Base-by-base conservation (phyloP, 176 grass and related monocot species). In the Oryza meyeriana region DNA sequence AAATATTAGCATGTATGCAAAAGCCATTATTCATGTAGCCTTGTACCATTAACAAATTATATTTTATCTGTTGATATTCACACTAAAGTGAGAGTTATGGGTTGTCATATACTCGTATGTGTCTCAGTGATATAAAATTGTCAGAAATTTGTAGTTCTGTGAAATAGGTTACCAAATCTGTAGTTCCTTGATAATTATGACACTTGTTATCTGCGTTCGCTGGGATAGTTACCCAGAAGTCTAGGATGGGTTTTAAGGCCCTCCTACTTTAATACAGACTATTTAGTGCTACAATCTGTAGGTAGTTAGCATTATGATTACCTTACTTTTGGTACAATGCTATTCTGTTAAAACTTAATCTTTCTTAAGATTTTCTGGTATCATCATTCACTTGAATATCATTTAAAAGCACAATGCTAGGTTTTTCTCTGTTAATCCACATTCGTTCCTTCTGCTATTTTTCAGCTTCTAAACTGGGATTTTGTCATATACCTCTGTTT, bases 401-500 rank as follows among this genome's bases (percentile, higher is more conserved):
- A 45, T 16, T 45, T 45, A 45, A 45, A 45, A 16, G 40, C 10
- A 62, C 13, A 38, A 27, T 74, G 12, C n/a, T 38, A 67, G n/a
- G n/a, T n/a, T 69, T 36, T 87, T 79, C 16, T 71, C 47, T 86
- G 61, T 38, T 81, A 20, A 52, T 52, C 5, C 17, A 52, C 48
- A 52, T 20, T 52, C 17, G 6, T 20, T 52, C 48, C 7, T 6
- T 9, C 7, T 18, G 4, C 1, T 20, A 36, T 74, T 85, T 93
- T 69, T 77, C 81, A 97, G 94, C 70, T 81, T 78, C 72, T 75
- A 84, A 81, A 81, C 48, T 48, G 75, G 88, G 85, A 62, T 77
- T 57, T 38, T 74, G 50, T 33, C 64, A 86, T 61, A 78, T 87
- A 39, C 90, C 85, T 81, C 92, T 86, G 62, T 98, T 98, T 93